Evolutionary conservation across 2,329 filamentous ascomycete species (phyloP), one percentile per base, ranked within the genome.

Genomic region (Cercospora beticola): DNA sequence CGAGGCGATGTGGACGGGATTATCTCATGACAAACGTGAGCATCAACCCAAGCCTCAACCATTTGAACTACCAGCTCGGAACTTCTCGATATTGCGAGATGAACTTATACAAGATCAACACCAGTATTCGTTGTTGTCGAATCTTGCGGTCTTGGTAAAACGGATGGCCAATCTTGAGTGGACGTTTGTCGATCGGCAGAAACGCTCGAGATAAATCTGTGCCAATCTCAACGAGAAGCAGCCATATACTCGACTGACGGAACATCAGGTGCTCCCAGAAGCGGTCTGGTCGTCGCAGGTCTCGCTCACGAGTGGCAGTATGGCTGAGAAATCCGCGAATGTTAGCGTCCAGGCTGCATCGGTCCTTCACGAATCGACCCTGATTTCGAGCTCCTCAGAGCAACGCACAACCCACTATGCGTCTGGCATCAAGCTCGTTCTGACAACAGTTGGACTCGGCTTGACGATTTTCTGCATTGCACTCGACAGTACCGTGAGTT

Each of bases 401-500:
- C 23, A 58, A n/a, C 7, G 28, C 28, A 23, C 2, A 10, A 0
- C 26, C 7, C 16, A 58, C 1, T 58, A 58, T 33, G 56, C 56
- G 28, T 31, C 56, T 18, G 56, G 56, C 1, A 72, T 73, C 65
- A 76, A 79, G 67, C 74, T 81, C 21, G 66, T 67, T 0, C 69
- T 80, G 21, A 81, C 81, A 71, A 77, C 77, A 14, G 74, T 77
- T 28, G 79, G 78, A 7, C 69, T 81, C 10, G 77, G 76, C 65
- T 18, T 69, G 12, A 64, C 63, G 23, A 52, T 69, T 3, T 62
- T 69, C 30, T 64, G 64, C 26, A 46, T 67, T 33, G 61, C 65
- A 21, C 59, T 67, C 18, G 65, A 67, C 21, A 43, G 59, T 21
- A 67, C 65, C 23, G 60, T 62, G 28, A 62, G 60, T 54, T 2